Conservation (phyloP, 1,284 basidiomycete genomes). For the Peniophora sp. region DNA sequence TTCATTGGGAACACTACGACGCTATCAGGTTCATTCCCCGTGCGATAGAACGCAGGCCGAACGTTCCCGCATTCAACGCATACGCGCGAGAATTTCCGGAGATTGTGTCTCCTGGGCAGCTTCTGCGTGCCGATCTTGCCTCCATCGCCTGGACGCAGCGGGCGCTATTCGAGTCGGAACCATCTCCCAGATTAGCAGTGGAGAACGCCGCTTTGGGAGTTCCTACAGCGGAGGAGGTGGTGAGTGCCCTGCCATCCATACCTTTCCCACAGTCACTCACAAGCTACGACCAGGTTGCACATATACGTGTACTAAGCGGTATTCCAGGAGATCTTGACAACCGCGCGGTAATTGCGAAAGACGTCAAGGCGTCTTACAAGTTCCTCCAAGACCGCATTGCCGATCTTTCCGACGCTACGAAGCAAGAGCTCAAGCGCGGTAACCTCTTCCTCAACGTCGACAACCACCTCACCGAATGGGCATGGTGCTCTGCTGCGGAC, state of each 20-base stretch:
- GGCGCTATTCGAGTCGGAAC: slow-evolving; percentile 19
- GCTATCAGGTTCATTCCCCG: slow-evolving; percentile 31
- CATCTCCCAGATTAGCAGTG: slow-evolving; percentile 21
- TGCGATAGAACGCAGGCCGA: slow-evolving; percentile 9
- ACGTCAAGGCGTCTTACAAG: slow-evolving; percentile 27
- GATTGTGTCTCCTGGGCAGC: slow-evolving; percentile 27
- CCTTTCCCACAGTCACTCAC: not conserved
- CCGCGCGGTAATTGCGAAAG: slow-evolving; percentile 19
- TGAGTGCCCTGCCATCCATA: slow-evolving; percentile 17
- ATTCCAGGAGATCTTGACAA: slow-evolving; percentile 19
- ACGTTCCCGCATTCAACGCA: slow-evolving; percentile 9
- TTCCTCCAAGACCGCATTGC: slow-evolving; percentile 27
- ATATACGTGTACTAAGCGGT: slow-evolving; percentile 24
- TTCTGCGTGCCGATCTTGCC: slow-evolving; percentile 27
- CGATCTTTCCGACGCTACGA: slow-evolving; percentile 15
- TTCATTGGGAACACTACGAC: slow-evolving; percentile 24
- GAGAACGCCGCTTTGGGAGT: slow-evolving; percentile 28
- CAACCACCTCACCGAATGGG: slow-evolving; percentile 22
- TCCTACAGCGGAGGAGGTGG: slow-evolving; percentile 33
- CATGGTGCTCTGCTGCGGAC: slow-evolving; percentile 23
- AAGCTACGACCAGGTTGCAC: slow-evolving; percentile 22
- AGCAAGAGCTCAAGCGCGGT: slow-evolving; percentile 24
- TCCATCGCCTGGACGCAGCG: slow-evolving; percentile 38
- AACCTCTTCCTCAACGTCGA: slow-evolving; percentile 34
- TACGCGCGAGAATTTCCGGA: slow-evolving; percentile 19